Evolutionary conservation across 78 protist genomes (phyloP).

Genomic region (Chrysochromulina parva): DNA sequence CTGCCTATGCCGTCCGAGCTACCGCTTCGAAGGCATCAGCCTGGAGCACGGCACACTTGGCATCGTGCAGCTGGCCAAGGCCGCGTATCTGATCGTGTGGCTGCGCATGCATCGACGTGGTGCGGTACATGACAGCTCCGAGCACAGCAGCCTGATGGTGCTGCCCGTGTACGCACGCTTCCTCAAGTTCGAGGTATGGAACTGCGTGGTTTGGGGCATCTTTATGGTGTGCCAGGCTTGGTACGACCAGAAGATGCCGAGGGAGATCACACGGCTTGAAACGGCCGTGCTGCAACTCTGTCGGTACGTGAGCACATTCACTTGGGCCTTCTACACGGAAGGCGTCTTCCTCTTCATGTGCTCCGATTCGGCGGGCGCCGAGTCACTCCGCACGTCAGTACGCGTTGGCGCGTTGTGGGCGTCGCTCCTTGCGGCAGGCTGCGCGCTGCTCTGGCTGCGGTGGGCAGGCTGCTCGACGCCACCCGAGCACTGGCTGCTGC

Average conservation of each 20-base stretch:
- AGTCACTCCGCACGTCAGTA: not conserved
- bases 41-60: not conserved
- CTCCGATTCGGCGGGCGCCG: not conserved
- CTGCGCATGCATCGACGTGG: not conserved
- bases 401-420: not conserved
- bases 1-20: too few relatives aligned
- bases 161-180: not conserved
- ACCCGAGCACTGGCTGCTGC: not conserved
- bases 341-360: slow-evolving; percentile 10
- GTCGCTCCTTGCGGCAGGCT: not conserved
- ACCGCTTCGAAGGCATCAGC: not conserved
- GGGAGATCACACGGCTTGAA: not conserved
- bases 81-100: not conserved
- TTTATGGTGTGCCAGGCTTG: not conserved
- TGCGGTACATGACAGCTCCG: not conserved
- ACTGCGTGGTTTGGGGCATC: not conserved
- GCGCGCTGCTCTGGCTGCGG: not conserved
- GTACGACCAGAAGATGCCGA: not conserved
- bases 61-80: not conserved
- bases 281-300: not conserved
- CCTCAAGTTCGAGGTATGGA: not conserved
- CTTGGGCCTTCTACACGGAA: not conserved
- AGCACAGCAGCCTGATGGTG: not conserved
- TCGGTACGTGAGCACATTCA: not conserved
- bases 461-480: not conserved